These are phyloP conservation scores for Tieghemostelium lacteum DNA, from an alignment of 78 protist genomes.

Conservation along the genomic window DNA sequence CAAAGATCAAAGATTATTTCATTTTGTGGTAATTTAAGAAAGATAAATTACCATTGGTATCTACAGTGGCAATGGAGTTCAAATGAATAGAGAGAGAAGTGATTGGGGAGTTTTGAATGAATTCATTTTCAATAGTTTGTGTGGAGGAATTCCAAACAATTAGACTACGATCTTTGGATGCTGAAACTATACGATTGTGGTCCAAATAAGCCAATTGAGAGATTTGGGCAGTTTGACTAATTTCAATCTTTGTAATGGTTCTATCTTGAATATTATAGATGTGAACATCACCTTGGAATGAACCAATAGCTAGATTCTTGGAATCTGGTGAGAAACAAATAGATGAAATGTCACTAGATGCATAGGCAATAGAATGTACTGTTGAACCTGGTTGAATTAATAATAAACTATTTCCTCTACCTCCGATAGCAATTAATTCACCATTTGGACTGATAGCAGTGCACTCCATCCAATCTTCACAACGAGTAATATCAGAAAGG, in stretches of 20 bases:
- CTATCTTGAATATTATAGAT: neutral
- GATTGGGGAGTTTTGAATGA: conserved; percentile 62
- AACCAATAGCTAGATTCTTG: conserved; percentile 36
- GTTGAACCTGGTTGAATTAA: neutral
- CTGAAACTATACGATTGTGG: conserved; percentile 11
- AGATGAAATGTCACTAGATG: conserved; percentile 5
- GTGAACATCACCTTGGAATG: conserved; percentile 35
- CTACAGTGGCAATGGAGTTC: conserved; percentile 29
- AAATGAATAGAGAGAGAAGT: conserved; percentile 26
- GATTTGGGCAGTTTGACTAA: conserved; percentile 11
- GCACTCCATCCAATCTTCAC: conserved; percentile 61
- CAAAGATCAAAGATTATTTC: too few species aligned
- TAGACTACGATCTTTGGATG: conserved; percentile 28
- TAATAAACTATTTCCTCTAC: conserved; percentile 15
- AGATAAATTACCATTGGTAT: conserved; percentile 57
- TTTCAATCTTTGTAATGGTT: neutral
- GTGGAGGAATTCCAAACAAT: conserved; percentile 32
- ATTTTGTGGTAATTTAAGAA: conserved; percentile 42
- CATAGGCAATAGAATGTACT: neutral
- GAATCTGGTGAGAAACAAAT: conserved; percentile 44
- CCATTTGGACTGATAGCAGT: conserved; percentile 44
- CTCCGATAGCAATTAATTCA: conserved; percentile 22
- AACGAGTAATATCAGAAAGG: neutral
- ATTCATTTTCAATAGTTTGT: conserved; percentile 43
- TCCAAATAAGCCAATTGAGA: conserved; percentile 15